Evolutionary conservation across 164 flowering plant genomes (phyloP).

Genomic region (Liquidambar formosana): DNA sequence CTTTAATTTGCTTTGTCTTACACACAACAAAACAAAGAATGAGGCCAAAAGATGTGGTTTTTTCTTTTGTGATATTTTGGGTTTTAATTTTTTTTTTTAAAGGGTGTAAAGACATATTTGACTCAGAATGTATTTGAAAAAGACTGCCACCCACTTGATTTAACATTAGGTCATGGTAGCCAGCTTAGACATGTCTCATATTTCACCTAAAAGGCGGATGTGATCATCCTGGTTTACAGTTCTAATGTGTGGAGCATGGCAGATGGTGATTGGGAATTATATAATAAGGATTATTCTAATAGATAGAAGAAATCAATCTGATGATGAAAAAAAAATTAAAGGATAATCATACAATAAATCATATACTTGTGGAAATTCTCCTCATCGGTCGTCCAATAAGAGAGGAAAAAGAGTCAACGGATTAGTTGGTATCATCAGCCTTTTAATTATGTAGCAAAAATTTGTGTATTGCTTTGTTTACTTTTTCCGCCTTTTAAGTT

Average conservation of each 20-base stretch:
- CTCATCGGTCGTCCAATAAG: neutral
- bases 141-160: conserved; percentile 17
- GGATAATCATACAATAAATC: neutral
- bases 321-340: too few relatives aligned
- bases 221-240: neutral
- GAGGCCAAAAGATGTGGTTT: conserved; percentile 2
- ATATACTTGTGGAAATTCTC: neutral
- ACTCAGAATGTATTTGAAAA: conserved; percentile 19
- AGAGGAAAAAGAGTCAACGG: neutral
- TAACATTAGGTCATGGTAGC: conserved; percentile 12
- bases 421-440: neutral
- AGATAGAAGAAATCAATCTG: neutral
- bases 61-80: conserved; percentile 5
- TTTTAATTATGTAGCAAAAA: too few relatives aligned
- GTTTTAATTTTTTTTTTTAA: neutral
- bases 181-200: neutral
- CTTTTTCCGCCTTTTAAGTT: neutral
- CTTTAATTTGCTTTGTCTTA: conserved; percentile 26
- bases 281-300: neutral
- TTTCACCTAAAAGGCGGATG: neutral
- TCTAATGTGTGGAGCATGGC: neutral
- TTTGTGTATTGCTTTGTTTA: too few relatives aligned
- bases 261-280: neutral
- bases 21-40: conserved; percentile 13
- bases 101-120: conserved; percentile 7